phyloP scores from a whole-genome alignment of 305 asterid species.

The Fraxinus latifolia region DNA sequence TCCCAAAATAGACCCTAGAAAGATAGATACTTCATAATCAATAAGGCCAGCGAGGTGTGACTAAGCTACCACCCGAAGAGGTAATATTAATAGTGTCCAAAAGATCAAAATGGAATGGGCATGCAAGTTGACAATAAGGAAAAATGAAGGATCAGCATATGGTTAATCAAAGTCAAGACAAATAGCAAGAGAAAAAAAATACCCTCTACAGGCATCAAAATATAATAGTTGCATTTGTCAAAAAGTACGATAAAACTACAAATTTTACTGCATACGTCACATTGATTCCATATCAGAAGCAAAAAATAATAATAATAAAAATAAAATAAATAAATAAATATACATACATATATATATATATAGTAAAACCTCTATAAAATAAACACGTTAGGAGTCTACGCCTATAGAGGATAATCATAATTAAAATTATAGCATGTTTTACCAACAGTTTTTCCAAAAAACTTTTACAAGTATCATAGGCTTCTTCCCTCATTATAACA shows the following conservation, averaged over 20 bases:
- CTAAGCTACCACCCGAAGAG: neutral
- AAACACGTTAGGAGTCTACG: no score
- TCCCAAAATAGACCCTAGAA: neutral
- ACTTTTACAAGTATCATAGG: no score
- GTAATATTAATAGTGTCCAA: neutral
- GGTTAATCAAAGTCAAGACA: neutral
- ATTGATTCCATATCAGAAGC: no score
- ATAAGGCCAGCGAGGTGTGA: neutral
- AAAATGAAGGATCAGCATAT: neutral
- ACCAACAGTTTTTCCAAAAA: no score
- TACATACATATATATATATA: no score
- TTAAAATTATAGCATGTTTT: no score
- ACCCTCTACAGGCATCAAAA: neutral
- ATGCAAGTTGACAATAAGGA: neutral
- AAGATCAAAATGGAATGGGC: neutral
- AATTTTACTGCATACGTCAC: neutral
- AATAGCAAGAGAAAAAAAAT: neutral
- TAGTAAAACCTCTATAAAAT: no score
- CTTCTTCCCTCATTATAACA: no score
- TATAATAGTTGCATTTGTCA: neutral
- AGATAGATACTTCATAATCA: neutral
- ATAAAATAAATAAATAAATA: no score
- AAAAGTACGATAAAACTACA: neutral
- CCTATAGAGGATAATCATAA: no score
- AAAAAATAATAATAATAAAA: no score